phyloP scores from a whole-genome alignment of 257 asterid species.

The Ilex aquifolium region DNA sequence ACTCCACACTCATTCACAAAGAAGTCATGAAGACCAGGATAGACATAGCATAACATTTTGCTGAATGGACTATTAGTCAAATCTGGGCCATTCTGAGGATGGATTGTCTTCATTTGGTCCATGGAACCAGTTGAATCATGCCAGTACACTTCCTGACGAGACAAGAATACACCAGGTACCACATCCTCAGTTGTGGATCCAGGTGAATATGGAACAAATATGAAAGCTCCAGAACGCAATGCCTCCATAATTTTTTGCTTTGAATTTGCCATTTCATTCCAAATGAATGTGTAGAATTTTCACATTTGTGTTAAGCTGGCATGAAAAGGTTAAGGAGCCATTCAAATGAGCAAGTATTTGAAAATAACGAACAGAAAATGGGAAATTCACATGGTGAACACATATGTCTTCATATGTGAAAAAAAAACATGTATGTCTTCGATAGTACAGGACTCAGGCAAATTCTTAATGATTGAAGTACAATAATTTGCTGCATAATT shows the following conservation, averaged over 20 bases:
- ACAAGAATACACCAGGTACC: slow-evolving; percentile 61
- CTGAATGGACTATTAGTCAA: slow-evolving; percentile 22
- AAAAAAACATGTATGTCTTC: too few relatives aligned
- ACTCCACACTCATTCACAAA: slow-evolving; percentile 92
- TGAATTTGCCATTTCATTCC: slow-evolving; percentile 63
- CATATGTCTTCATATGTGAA: too few relatives aligned
- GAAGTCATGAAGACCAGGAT: slow-evolving; percentile 76
- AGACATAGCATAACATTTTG: slow-evolving; percentile 46
- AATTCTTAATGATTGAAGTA: too few relatives aligned
- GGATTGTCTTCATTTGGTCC: slow-evolving; percentile 34
- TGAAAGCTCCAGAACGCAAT: slow-evolving; percentile 59
- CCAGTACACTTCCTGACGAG: slow-evolving; percentile 81
- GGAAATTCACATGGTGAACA: not conserved
- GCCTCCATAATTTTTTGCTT: slow-evolving; percentile 52
- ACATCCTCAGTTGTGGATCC: slow-evolving; percentile 44
- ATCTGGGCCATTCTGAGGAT: slow-evolving; percentile 26
- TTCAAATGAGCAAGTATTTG: too few relatives aligned
- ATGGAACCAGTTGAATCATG: slow-evolving; percentile 50
- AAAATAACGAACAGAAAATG: not conserved
- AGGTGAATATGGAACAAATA: slow-evolving; percentile 64
- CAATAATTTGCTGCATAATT: too few relatives aligned
- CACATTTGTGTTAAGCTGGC: slow-evolving; percentile 82
- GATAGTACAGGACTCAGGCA: too few relatives aligned
- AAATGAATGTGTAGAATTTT: slow-evolving; percentile 61
- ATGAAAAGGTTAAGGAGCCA: slow-evolving; percentile 15